A percentile compares a stretch with the other conserved stretches of the same genome.
These are phyloP conservation scores for Ustilago tritici DNA, from an alignment of 1,284 basidiomycete species.

Conservation along the genomic window DNA sequence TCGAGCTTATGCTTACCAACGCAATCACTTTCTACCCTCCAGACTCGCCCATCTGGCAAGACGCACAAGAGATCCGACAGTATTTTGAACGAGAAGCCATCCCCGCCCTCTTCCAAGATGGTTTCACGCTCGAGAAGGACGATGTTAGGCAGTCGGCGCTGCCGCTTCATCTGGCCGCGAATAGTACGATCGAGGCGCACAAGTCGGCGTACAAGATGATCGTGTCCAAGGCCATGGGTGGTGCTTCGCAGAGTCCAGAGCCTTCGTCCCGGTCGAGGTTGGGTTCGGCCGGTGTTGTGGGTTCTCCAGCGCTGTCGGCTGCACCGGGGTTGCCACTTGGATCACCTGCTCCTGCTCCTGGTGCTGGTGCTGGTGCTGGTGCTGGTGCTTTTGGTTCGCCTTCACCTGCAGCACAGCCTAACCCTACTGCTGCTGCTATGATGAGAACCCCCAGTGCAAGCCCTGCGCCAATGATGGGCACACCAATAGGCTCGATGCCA, in stretches of 20 bases:
- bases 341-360: conserved; percentile 9
- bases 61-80: conserved; percentile 57
- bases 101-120: conserved; percentile 61
- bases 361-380: no score
- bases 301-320: conserved; percentile 29
- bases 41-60: conserved; percentile 56
- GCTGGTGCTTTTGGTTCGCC: conserved; percentile 24
- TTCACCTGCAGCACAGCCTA: conserved; percentile 14
- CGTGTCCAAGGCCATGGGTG: conserved; percentile 27
- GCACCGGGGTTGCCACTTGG: conserved; percentile 10
- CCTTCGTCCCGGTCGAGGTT: conserved; percentile 29
- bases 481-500: conserved; percentile 17
- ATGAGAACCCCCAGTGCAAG: conserved; percentile 4
- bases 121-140: conserved; percentile 67
- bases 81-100: conserved; percentile 62
- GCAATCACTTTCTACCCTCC: conserved; percentile 65
- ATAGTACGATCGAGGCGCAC: conserved; percentile 58
- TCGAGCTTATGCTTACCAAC: conserved; percentile 66
- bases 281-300: conserved; percentile 29
- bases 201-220: conserved; percentile 51
- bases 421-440: conserved; percentile 14
- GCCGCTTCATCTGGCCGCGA: conserved; percentile 56
- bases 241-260: conserved; percentile 42
- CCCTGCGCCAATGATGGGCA: not conserved
- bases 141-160: conserved; percentile 65